Percentiles rank a stretch among this genome's conserved stretches.
phyloP scores from a whole-genome alignment of 2,329 filamentous ascomycete genomes.

The Aureobasidium mangrovei region DNA sequence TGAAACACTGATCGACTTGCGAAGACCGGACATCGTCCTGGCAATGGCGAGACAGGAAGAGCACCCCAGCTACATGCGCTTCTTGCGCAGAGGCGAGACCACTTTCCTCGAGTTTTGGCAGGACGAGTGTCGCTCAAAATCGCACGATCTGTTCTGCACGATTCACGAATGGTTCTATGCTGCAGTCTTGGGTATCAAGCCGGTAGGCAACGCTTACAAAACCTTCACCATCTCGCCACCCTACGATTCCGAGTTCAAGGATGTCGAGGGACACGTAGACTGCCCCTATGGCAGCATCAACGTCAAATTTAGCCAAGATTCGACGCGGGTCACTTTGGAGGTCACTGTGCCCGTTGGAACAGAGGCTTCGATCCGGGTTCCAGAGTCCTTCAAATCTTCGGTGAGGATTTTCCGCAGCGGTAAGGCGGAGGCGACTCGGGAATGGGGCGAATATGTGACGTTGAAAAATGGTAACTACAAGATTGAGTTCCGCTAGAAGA shows the following conservation, averaged over 20 bases:
- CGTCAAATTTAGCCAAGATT: slow-evolving; percentile 19
- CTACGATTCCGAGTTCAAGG: slow-evolving; percentile 33
- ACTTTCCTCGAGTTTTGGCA: slow-evolving; percentile 39
- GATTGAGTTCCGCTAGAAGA: background rate
- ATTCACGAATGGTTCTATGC: slow-evolving; percentile 43
- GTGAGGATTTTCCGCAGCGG: background rate
- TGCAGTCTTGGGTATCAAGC: slow-evolving; percentile 32
- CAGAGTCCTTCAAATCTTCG: background rate
- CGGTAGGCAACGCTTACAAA: slow-evolving; percentile 32
- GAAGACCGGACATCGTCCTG: slow-evolving; percentile 34
- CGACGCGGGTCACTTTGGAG: slow-evolving; percentile 16
- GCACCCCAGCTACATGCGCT: slow-evolving; percentile 42
- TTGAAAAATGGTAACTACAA: background rate
- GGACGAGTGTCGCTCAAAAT: slow-evolving; percentile 36
- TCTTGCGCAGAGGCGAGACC: slow-evolving; percentile 38
- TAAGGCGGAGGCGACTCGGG: background rate
- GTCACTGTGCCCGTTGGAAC: slow-evolving; percentile 23
- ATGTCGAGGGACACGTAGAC: slow-evolving; percentile 31
- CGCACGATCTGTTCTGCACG: slow-evolving; percentile 41
- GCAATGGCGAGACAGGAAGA: slow-evolving; percentile 40
- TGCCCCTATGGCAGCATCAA: slow-evolving; percentile 33
- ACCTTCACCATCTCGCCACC: slow-evolving; percentile 34
- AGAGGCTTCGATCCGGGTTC: slow-evolving; percentile 8
- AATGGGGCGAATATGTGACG: background rate
- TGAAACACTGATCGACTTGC: slow-evolving; percentile 34